Base-by-base conservation (phyloP, 164 flowering plant genomes). In the Chloranthus sessilifolius region DNA sequence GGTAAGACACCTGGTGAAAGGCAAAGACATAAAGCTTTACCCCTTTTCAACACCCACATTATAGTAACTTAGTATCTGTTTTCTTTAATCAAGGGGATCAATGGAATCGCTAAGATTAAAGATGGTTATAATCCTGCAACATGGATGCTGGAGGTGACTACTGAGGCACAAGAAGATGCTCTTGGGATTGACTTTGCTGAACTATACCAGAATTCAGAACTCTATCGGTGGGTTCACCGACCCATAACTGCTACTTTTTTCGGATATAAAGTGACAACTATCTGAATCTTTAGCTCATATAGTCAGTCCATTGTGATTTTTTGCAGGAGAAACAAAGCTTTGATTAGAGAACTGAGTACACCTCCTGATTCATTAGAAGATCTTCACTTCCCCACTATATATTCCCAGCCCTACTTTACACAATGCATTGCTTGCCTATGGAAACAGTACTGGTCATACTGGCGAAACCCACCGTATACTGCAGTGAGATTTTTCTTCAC, bases 361-460 rank as follows among this genome's bases (percentile, higher is more conserved):
- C 79, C 79, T 16, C 52, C 51, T 11, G 36, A 60, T 6, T 69
- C 63, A 12, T 56, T 70, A 8, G 43, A 61, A 37, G 72, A 62
- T 38, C 54, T 71, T 5, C 54, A 60, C 42, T 71, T 74, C 58
- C 60, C 77, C 1, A 67, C 80, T 1, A 72, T 62, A 14, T 82
- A 46, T 50, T 60, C 86, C 0, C 81, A 70, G 43, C 36, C 79
- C 4, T 66, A 62, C 47, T 45, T 30, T 22, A 44, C 45, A 9
- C 75, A 80, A 54, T 67, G 51, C 49, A 5, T 65, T 59, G 75
- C 78, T 7, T 79, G 85, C 55, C 63, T 77, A 2, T 79, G 88
- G 88, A 79, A 82, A 47, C 88, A 82, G 48, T 51, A 58, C 11
- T 62, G 55, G 69, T 78, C 88, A 6, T 82, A 82, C 59, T 82